Evolutionary conservation across 1,284 basidiomycete genomes (phyloP).

Genomic region (Hypsizygus ulmarius): DNA sequence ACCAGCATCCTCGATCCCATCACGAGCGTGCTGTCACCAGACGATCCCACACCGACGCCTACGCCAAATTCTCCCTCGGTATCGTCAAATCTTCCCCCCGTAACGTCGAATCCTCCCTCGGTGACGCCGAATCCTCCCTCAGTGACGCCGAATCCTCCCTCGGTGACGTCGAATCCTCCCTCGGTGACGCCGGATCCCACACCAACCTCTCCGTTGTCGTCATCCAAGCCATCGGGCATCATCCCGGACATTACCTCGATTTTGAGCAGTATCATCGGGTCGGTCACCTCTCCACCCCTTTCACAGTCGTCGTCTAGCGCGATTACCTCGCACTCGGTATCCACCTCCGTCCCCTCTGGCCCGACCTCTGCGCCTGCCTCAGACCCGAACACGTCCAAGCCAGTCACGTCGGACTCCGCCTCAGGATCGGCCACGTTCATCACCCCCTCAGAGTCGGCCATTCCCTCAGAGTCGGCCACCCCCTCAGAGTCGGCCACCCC

Average conservation of each 20-base stretch:
- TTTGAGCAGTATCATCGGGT: neutral
- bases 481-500: no score
- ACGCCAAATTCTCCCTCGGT: constrained; percentile 3
- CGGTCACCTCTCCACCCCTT: neutral
- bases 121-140: constrained; percentile 4
- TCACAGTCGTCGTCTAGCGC: neutral
- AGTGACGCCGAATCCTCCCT: constrained; percentile 1
- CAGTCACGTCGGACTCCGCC: constrained; percentile 1
- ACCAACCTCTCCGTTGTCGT: neutral
- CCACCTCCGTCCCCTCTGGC: neutral
- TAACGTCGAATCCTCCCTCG: constrained; percentile 5
- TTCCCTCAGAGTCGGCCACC: no score
- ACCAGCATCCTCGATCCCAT: neutral
- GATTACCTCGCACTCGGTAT: neutral
- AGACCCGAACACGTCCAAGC: no score
- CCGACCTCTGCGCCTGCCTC: no score
- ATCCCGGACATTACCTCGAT: neutral
- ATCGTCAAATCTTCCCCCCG: neutral
- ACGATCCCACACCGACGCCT: neutral
- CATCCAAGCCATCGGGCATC: neutral
- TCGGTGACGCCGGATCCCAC: neutral
- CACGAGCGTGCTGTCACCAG: neutral
- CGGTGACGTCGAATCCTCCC: neutral
- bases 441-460: no score
- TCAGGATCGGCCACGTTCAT: no score